Percentiles rank a stretch among this genome's conserved stretches.
phyloP scores from a whole-genome alignment of 192 early-diverging fungal genomes.

The Haplosporangium gracile region DNA sequence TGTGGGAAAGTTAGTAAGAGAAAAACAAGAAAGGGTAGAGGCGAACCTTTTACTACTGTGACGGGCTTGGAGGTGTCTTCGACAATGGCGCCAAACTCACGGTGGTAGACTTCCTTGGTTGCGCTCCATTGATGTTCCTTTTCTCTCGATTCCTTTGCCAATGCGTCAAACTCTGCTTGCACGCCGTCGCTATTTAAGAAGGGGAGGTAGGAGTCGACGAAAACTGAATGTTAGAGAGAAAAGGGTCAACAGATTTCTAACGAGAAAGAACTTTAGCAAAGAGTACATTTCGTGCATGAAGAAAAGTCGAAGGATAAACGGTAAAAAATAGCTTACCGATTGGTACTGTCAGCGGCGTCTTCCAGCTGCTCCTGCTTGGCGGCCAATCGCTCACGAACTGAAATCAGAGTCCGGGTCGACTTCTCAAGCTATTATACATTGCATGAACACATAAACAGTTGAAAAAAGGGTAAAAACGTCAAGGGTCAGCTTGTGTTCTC shows the following conservation, averaged over 20 bases:
- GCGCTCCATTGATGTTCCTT: conserved; percentile 51
- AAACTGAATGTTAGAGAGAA: not conserved
- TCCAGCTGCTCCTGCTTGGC: conserved; percentile 22
- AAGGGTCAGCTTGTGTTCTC: not conserved
- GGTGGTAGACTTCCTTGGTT: conserved; percentile 48
- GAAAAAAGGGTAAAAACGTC: not conserved
- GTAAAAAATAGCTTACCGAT: conserved; percentile 18
- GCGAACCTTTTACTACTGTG: conserved; percentile 37
- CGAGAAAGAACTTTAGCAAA: not conserved
- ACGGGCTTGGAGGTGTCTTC: conserved; percentile 14
- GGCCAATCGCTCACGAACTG: conserved; percentile 11
- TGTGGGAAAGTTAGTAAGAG: not conserved
- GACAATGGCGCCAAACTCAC: conserved; percentile 41
- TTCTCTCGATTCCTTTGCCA: conserved; percentile 11
- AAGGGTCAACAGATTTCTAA: not conserved
- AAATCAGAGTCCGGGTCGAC: conserved; percentile 24
- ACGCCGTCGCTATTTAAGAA: not conserved
- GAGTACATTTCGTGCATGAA: no score
- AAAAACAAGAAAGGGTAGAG: no score
- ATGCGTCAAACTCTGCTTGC: conserved; percentile 20
- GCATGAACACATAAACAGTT: not conserved
- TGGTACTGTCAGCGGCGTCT: not conserved
- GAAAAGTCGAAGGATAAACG: not conserved
- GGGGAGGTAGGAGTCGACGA: not conserved
- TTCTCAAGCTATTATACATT: conserved; percentile 25